These are phyloP conservation scores for Neofusicoccum sp. DNA, from an alignment of 2,329 filamentous ascomycete species.

Conservation along the genomic window DNA sequence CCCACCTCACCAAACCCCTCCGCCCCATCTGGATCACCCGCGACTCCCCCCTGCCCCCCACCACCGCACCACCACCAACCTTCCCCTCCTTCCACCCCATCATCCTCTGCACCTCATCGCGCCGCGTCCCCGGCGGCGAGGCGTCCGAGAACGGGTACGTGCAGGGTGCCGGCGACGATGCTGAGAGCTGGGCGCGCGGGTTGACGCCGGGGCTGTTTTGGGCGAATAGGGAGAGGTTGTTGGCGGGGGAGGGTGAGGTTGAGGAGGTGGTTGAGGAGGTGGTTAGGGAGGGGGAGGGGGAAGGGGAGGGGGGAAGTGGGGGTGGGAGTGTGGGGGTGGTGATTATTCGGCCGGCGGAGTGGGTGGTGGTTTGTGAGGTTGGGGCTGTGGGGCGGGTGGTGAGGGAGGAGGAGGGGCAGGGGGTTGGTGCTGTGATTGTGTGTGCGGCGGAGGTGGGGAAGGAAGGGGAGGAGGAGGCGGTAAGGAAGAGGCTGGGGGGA, in stretches of 20 bases:
- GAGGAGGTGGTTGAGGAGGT: conserved; percentile 40
- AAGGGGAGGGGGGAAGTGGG: conserved; percentile 59
- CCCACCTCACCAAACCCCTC: conserved; percentile 69
- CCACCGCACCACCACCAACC: conserved; percentile 38
- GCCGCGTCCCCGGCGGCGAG: conserved; percentile 69
- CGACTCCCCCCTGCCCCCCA: conserved; percentile 54
- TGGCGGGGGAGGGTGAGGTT: conserved; percentile 70
- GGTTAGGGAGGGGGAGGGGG: conserved; percentile 53
- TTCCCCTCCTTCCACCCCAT: conserved; percentile 69
- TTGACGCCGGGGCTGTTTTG: conserved; percentile 82
- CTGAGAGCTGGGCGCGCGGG: conserved; percentile 86
- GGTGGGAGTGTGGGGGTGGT: conserved; percentile 43
- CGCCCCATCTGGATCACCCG: conserved; percentile 80
- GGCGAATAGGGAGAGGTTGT: conserved; percentile 63
- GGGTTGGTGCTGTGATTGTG: conserved; percentile 36
- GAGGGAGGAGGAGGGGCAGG: conserved; percentile 29
- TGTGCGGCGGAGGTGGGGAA: conserved; percentile 35
- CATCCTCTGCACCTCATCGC: conserved; percentile 83
- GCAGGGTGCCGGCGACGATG: conserved; percentile 93
- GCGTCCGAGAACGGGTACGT: conserved; percentile 76
- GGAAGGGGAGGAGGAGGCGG: conserved; percentile 29
- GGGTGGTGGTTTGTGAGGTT: conserved; percentile 45
- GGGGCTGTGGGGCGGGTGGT: conserved; percentile 23
- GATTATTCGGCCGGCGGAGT: conserved; percentile 44
- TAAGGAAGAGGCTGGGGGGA: not conserved